Percentiles rank a stretch among this genome's conserved stretches.
Evolutionary conservation across 345 rosid species (phyloP).

Genomic region (Raphanus raphanistrum): DNA sequence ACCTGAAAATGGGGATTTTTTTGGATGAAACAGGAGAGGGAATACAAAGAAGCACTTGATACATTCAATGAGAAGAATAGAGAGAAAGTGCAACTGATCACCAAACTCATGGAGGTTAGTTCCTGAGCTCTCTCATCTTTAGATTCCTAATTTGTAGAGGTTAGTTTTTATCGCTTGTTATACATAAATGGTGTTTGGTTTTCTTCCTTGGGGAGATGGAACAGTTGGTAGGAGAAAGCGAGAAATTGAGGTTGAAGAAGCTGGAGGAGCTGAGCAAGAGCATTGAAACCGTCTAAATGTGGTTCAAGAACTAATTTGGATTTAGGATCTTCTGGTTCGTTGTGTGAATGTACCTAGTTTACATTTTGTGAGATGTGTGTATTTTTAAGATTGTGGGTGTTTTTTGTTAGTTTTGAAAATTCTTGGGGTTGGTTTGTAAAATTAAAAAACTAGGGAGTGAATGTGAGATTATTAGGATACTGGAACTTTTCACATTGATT

Average conservation of each 20-base stretch:
- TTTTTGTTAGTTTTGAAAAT: constrained; percentile 14
- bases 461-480: constrained; percentile 35
- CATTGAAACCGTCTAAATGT: constrained; percentile 48
- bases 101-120: constrained; percentile 78
- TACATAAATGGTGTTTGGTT: constrained; percentile 41
- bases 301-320: constrained; percentile 37
- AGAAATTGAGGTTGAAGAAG: constrained; percentile 76
- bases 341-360: constrained; percentile 56
- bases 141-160: background rate
- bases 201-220: constrained; percentile 43
- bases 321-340: constrained; percentile 28
- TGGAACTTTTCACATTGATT: constrained; percentile 27
- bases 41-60: constrained; percentile 78
- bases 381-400: constrained; percentile 18
- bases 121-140: constrained; percentile 3
- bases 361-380: constrained; percentile 29
- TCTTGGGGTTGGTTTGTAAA: constrained; percentile 37
- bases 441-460: constrained; percentile 41
- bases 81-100: constrained; percentile 78
- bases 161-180: constrained; percentile 12
- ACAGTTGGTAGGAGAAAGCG: constrained; percentile 87
- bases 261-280: constrained; percentile 86
- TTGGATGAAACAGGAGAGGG: constrained; percentile 39
- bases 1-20: too few species aligned
- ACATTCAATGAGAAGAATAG: constrained; percentile 77